Evolutionary conservation across 306 rosid species (phyloP).

Genomic region (Clitoria ternatea): DNA sequence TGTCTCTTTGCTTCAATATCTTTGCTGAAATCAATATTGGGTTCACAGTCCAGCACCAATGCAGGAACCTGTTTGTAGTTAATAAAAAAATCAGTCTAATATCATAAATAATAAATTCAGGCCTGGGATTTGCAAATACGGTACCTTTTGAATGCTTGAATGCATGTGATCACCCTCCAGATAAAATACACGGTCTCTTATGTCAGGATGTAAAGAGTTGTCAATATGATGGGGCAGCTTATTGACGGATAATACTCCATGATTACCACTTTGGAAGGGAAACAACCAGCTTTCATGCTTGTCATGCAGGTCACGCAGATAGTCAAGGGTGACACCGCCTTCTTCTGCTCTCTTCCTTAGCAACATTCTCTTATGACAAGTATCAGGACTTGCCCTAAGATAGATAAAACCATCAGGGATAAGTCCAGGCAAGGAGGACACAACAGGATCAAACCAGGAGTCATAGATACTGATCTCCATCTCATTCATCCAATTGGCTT

Average conservation of each 20-base stretch:
- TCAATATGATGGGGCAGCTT: constrained; percentile 65
- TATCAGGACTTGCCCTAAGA: constrained; percentile 98
- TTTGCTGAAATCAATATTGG: constrained; percentile 94
- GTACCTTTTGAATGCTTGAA: constrained; percentile 94
- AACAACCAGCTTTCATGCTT: constrained; percentile 98
- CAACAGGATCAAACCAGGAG: constrained; percentile 99
- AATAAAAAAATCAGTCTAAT: constrained; percentile 19
- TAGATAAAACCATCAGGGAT: constrained; percentile 95
- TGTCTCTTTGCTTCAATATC: constrained; percentile 91
- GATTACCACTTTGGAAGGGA: constrained; percentile 79
- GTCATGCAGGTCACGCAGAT: constrained; percentile 80
- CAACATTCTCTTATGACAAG: constrained; percentile 94
- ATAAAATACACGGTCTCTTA: constrained; percentile 87
- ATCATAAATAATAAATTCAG: background rate
- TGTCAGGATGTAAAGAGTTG: constrained; percentile 77
- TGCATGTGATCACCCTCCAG: constrained; percentile 97
- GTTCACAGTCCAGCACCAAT: constrained; percentile 94
- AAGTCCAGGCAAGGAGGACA: constrained; percentile 92
- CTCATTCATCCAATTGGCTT: constrained; percentile 99
- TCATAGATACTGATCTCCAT: constrained; percentile 99
- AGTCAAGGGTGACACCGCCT: constrained; percentile 85
- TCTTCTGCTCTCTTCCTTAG: constrained; percentile 78
- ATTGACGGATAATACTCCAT: constrained; percentile 67
- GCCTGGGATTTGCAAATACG: background rate
- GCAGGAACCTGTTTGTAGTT: constrained; percentile 80